Evolutionary conservation across 352 stramenopile species (phyloP).

Genomic region (Globisporangium uncinulatum): DNA sequence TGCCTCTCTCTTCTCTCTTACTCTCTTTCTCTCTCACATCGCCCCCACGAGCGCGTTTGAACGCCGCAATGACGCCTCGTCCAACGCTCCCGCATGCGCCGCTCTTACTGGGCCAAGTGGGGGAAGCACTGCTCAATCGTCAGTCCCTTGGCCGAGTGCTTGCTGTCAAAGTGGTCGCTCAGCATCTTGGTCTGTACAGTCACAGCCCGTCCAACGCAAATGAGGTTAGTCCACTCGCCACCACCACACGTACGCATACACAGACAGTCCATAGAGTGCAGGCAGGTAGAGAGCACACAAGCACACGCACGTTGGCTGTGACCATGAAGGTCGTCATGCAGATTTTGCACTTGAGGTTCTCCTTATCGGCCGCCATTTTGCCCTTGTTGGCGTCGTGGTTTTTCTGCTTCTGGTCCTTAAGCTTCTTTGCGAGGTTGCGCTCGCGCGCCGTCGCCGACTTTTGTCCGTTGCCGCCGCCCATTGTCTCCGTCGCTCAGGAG

Average conservation of each 20-base stretch:
- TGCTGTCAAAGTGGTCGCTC: constrained; percentile 81
- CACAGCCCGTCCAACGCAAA: background rate
- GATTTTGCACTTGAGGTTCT: constrained; percentile 84
- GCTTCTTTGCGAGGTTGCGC: constrained; percentile 82
- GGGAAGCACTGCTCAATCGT: constrained; percentile 37
- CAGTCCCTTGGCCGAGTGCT: constrained; percentile 68
- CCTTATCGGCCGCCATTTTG: constrained; percentile 77
- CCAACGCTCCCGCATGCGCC: background rate
- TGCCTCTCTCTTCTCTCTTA: background rate
- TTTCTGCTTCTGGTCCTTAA: constrained; percentile 78
- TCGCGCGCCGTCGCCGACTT: constrained; percentile 78
- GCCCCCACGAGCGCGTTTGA: too few species aligned
- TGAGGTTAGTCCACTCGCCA: background rate
- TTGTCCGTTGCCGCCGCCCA: constrained; percentile 81
- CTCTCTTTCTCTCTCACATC: background rate
- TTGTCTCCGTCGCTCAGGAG: constrained; percentile 14
- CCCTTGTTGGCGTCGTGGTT: constrained; percentile 72
- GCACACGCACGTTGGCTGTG: constrained; percentile 57
- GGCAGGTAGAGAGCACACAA: background rate
- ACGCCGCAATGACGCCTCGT: background rate
- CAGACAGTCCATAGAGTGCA: background rate
- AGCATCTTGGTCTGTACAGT: constrained; percentile 42
- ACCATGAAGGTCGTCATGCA: constrained; percentile 86
- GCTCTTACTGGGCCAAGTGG: constrained; percentile 2
- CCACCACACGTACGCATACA: background rate